Base-by-base conservation (phyloP, 208 protist genomes). In the Leishmania major region DNA sequence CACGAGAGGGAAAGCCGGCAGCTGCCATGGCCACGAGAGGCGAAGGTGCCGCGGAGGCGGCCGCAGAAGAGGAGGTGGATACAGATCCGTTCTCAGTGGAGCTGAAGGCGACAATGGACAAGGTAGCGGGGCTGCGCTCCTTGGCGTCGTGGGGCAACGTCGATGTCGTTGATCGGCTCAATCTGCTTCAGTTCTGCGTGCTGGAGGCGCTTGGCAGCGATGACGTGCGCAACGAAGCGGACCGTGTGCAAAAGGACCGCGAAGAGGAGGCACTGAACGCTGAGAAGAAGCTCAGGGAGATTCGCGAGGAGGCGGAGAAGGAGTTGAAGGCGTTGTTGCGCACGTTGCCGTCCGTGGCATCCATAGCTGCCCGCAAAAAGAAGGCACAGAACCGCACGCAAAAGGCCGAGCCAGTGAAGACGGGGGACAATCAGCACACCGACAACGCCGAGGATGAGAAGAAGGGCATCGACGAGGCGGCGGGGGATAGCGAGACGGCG, bases 61-160 rank as follows among this genome's bases (percentile, higher is more conserved):
- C 69, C 4, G 53, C 37, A 37, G 75, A 79, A 22, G 83, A 89
- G 25, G 85, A 84, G 37, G 45, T 71, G 35, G 79, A 84, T 17
- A 76, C 60, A 22, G 87, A 88, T 51, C 75, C 77, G 57, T 90
- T 95, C 47, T 83, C 79, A 35, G 76, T 78, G 28, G 89, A 90
- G 75, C 80, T 96, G n/a, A 91, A 91, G 75, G 69, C 59, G 1
- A 95, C 95, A 1, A 89, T 97, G 88, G 84, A 91, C 47, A 77
- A 76, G 47, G 80, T 97, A 11, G 75, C 90, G 4, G 89, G 84
- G 55, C 90, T 96, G 19, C 90, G 92, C 31, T 81, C 86, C 7
- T 70, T 93, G 59, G 92, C 93, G 7, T 88, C 93, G 37, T 98
- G 95, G 93, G 92, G 92, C 25, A 98, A 98, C 86, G 40, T 96